A percentile compares a stretch with the other conserved stretches of the same genome.
Evolutionary conservation across 495 filamentous ascomycete species (phyloP).

Genomic region (Aspergillus nidulans): DNA sequence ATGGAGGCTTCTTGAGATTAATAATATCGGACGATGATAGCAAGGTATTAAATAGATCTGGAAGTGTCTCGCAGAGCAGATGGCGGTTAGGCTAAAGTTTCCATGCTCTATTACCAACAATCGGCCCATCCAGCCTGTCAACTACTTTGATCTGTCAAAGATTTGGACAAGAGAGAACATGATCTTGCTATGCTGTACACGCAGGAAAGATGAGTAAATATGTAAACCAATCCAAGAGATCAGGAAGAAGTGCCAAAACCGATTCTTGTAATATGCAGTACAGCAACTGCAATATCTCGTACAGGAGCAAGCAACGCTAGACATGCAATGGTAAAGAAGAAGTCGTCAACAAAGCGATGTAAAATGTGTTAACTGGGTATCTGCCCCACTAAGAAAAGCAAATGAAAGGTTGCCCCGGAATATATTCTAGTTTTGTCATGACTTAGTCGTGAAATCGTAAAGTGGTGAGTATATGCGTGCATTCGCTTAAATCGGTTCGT

Average conservation of each 20-base stretch:
- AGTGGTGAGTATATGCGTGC: neutral
- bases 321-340: neutral
- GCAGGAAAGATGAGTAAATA: neutral
- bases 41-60: too few species aligned
- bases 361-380: neutral
- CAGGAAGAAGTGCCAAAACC: too few species aligned
- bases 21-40: too few species aligned
- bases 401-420: constrained; percentile 5
- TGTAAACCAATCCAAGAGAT: neutral
- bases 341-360: too few species aligned
- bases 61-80: too few species aligned
- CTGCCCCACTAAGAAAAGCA: constrained; percentile 7
- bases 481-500: neutral
- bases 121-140: neutral
- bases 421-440: constrained; percentile 1
- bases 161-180: neutral
- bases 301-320: neutral
- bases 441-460: constrained; percentile 9
- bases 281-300: constrained; percentile 1
- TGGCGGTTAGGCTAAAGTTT: neutral
- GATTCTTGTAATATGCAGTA: neutral
- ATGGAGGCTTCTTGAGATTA: too few species aligned
- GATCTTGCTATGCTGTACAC: neutral
- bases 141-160: neutral
- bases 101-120: neutral